phyloP scores from a whole-genome alignment of 805 yeast genomes.

The Starmera dryadoides region DNA sequence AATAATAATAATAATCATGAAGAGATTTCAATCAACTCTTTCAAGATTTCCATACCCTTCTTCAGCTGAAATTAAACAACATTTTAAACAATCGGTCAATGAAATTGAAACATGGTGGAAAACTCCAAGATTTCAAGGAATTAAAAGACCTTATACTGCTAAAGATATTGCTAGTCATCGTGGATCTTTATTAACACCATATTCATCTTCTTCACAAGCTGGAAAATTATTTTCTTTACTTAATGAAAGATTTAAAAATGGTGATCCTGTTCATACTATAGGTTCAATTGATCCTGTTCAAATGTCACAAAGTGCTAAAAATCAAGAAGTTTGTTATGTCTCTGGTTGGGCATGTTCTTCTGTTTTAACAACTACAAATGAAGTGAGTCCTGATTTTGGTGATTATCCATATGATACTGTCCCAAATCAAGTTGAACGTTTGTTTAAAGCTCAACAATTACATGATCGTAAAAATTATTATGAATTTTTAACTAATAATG shows the following conservation, averaged over 20 bases:
- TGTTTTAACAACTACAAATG: slow-evolving; percentile 51
- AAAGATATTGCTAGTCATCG: slow-evolving; percentile 44
- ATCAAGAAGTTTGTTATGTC: slow-evolving; percentile 46
- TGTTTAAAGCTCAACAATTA: slow-evolving; percentile 49
- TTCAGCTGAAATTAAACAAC: slow-evolving; percentile 7
- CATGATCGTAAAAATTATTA: slow-evolving; percentile 47
- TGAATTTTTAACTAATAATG: slow-evolving; percentile 27
- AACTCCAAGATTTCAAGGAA: slow-evolving; percentile 36
- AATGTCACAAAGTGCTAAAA: slow-evolving; percentile 45
- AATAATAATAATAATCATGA: no score
- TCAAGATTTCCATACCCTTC: slow-evolving; percentile 17
- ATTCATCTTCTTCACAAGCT: slow-evolving; percentile 47
- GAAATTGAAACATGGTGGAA: slow-evolving; percentile 44
- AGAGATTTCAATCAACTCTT: slow-evolving; percentile 2
- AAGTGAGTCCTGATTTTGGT: slow-evolving; percentile 60
- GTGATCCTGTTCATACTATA: slow-evolving; percentile 45
- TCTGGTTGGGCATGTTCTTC: slow-evolving; percentile 61
- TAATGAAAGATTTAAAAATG: slow-evolving; percentile 29
- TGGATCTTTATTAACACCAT: slow-evolving; percentile 35
- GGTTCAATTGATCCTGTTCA: slow-evolving; percentile 62
- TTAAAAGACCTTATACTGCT: slow-evolving; percentile 47
- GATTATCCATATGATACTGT: slow-evolving; percentile 66
- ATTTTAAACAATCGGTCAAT: slow-evolving; percentile 22
- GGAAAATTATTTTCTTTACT: slow-evolving; percentile 40
- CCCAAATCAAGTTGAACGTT: slow-evolving; percentile 56